Evolutionary conservation across 345 rosid genomes (phyloP).

Genomic region (Eucalyptus leucophloia): DNA sequence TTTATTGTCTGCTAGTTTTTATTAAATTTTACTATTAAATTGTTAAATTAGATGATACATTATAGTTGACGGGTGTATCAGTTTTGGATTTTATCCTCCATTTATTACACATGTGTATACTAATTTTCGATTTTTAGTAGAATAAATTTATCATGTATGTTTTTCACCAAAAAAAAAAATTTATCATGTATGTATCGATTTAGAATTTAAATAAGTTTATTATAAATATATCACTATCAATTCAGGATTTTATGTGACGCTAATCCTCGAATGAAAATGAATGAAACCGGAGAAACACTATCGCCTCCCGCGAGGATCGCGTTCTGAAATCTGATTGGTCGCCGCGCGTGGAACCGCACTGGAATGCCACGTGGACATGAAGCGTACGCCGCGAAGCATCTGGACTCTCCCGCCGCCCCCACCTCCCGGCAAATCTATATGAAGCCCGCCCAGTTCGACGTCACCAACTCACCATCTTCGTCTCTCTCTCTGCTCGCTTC

Average conservation of each 20-base stretch:
- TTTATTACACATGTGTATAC: accelerated
- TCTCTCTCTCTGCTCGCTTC: neutral
- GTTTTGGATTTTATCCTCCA: accelerated
- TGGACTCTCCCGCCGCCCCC: neutral
- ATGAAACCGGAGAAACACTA: neutral
- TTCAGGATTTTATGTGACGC: too few species aligned
- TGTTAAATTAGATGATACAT: accelerated
- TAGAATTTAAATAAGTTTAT: too few species aligned
- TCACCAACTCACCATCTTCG: neutral
- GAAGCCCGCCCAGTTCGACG: neutral
- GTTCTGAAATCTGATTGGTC: conserved; percentile 51
- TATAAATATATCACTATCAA: too few species aligned
- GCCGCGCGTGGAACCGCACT: conserved; percentile 26
- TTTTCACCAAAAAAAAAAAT: too few species aligned
- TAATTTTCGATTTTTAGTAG: accelerated
- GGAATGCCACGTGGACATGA: conserved; percentile 43
- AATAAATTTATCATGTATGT: too few species aligned
- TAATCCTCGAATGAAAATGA: neutral
- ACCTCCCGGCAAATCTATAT: conserved; percentile 20
- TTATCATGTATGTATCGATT: too few species aligned
- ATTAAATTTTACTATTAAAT: too few species aligned
- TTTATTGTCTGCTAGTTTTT: accelerated
- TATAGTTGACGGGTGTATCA: accelerated
- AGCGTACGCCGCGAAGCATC: conserved; percentile 22
- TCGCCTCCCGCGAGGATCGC: neutral